Evolutionary conservation across 2,329 filamentous ascomycete species (phyloP).

Genomic region (Cordyceps sp.): DNA sequence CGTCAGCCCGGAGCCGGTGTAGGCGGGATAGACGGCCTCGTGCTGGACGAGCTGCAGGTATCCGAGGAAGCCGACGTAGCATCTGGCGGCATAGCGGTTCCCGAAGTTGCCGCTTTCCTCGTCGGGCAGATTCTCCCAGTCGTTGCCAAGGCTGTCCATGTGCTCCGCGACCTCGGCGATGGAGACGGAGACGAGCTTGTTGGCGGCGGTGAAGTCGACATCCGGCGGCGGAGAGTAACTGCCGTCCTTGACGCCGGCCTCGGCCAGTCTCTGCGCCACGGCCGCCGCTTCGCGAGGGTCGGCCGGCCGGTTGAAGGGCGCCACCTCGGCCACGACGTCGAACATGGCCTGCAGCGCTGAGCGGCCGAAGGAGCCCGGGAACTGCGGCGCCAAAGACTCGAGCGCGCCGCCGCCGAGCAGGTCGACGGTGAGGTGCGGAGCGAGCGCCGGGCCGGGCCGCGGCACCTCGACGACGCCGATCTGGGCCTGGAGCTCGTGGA

Average conservation of each 20-base stretch:
- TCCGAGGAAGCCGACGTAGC: neutral
- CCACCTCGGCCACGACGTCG: neutral
- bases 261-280: neutral
- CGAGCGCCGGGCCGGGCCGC: neutral
- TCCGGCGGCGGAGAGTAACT: neutral
- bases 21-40: constrained; percentile 1
- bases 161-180: neutral
- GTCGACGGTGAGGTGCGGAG: neutral
- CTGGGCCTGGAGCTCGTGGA: neutral
- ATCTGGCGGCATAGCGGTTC: neutral
- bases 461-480: neutral
- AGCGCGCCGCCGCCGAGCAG: neutral
- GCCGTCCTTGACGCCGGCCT: neutral
- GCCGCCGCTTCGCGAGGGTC: neutral
- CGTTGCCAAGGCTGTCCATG: neutral
- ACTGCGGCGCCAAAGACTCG: neutral
- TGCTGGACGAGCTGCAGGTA: neutral
- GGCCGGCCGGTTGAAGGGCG: neutral
- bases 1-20: neutral
- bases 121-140: neutral
- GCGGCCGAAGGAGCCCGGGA: neutral
- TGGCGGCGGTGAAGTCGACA: neutral
- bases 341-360: neutral
- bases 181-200: neutral
- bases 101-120: neutral